Conservation (phyloP, 78 protist species). For the Mantamonas sphyraenae region DNA sequence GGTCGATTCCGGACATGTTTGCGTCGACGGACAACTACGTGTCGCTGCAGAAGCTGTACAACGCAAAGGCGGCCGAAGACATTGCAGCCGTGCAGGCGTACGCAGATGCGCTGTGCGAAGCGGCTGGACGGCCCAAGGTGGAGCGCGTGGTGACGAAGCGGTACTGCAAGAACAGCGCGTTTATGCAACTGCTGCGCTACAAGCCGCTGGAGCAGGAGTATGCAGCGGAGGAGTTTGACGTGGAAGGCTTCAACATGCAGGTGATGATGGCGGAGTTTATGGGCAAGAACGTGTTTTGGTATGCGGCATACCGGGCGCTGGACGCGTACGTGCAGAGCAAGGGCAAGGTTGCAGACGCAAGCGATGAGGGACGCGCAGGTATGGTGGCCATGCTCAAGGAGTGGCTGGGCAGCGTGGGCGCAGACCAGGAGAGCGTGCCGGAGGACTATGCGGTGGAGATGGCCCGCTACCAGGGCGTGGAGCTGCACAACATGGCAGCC, state of each 20-base stretch:
- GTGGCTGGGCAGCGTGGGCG: too few relatives aligned
- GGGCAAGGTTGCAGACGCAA: too few relatives aligned
- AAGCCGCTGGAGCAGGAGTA: not conserved
- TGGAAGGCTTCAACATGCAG: too few relatives aligned
- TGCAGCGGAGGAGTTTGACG: not conserved
- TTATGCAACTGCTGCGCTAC: not conserved
- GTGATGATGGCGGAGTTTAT: too few relatives aligned
- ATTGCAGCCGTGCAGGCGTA: constrained; percentile 10
- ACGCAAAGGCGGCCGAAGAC: constrained; percentile 41
- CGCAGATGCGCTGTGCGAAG: not conserved
- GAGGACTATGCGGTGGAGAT: not conserved
- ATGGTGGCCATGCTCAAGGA: too few relatives aligned
- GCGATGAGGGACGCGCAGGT: too few relatives aligned
- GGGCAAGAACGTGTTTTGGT: too few relatives aligned
- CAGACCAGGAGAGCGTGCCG: too few relatives aligned
- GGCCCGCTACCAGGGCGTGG: constrained; percentile 64
- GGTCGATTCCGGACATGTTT: constrained; percentile 73
- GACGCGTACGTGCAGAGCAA: too few relatives aligned
- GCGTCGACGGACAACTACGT: constrained; percentile 55
- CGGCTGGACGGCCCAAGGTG: not conserved
- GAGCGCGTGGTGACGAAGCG: not conserved
- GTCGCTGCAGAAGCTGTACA: constrained; percentile 54
- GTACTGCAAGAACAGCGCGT: not conserved
- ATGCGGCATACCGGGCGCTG: too few relatives aligned
- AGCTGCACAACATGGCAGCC: constrained; percentile 69